A percentile compares a stretch with the other conserved stretches of the same genome.
These are phyloP conservation scores for Chytriomyces sp. DNA, from an alignment of 192 early-diverging fungal species.

Conservation along the genomic window DNA sequence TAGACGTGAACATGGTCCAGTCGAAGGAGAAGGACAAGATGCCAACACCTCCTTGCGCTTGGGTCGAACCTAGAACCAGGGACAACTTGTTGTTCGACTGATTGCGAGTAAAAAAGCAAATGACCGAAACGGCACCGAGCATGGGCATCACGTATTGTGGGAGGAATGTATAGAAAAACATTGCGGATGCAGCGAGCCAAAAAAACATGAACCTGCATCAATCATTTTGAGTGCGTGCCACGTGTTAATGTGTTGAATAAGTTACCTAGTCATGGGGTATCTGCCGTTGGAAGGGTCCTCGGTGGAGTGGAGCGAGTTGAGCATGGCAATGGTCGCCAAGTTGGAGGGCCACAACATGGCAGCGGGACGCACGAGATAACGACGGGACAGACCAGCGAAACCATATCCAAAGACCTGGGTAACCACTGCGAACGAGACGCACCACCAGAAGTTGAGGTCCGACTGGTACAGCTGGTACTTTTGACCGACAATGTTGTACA, in stretches of 20 bases:
- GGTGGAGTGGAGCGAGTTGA: conserved; percentile 70
- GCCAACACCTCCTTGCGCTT: neutral
- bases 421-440: neutral
- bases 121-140: conserved; percentile 54
- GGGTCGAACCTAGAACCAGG: neutral
- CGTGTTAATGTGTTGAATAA: neutral
- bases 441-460: neutral
- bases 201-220: neutral
- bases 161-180: conserved; percentile 54
- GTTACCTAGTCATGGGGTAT: neutral
- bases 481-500: conserved; percentile 25
- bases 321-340: conserved; percentile 76
- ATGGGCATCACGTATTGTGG: conserved; percentile 72
- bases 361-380: conserved; percentile 78
- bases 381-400: conserved; percentile 67
- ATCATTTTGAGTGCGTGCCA: neutral
- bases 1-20: neutral
- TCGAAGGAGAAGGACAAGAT: neutral
- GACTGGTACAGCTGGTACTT: conserved; percentile 8
- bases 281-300: neutral
- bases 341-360: conserved; percentile 84
- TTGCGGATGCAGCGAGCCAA: neutral
- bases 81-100: neutral
- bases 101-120: neutral
- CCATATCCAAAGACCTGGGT: conserved; percentile 54